Conservation (phyloP, 306 rosid genomes). For the Boehmeria nivea region DNA sequence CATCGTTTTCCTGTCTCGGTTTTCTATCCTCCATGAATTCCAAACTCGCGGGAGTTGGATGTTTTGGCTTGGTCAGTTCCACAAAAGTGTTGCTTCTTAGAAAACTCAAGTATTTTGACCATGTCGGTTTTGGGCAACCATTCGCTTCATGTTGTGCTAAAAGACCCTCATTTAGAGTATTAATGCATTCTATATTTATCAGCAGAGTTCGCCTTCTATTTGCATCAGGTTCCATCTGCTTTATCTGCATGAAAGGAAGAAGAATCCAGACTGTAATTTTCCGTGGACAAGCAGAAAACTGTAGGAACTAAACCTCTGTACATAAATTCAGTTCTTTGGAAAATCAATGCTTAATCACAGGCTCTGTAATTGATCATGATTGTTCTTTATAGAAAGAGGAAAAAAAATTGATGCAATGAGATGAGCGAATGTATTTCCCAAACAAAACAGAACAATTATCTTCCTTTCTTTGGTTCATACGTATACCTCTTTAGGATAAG, state of each 20-base stretch:
- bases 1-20: constrained; percentile 28
- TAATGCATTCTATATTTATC: constrained; percentile 72
- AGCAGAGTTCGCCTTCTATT: constrained; percentile 53
- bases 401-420: constrained; percentile 6
- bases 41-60: constrained; percentile 60
- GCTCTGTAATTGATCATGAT: neutral
- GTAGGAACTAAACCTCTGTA: neutral
- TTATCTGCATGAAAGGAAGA: constrained; percentile 42
- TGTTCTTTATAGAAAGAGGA: neutral
- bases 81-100: constrained; percentile 75
- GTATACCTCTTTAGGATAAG: constrained; percentile 84
- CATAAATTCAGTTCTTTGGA: neutral
- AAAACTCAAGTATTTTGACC: constrained; percentile 89
- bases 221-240: constrained; percentile 53
- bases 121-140: constrained; percentile 72
- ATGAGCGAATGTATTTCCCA: constrained; percentile 10
- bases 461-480: constrained; percentile 10
- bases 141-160: constrained; percentile 69
- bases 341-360: neutral
- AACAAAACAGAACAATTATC: neutral
- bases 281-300: neutral
- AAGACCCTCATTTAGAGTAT: constrained; percentile 83
- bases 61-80: constrained; percentile 70
- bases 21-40: constrained; percentile 42
- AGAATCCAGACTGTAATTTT: constrained; percentile 6